These are phyloP conservation scores for Nematocida homosporus DNA, from an alignment of 371 early-diverging fungal species.

Conservation along the genomic window DNA sequence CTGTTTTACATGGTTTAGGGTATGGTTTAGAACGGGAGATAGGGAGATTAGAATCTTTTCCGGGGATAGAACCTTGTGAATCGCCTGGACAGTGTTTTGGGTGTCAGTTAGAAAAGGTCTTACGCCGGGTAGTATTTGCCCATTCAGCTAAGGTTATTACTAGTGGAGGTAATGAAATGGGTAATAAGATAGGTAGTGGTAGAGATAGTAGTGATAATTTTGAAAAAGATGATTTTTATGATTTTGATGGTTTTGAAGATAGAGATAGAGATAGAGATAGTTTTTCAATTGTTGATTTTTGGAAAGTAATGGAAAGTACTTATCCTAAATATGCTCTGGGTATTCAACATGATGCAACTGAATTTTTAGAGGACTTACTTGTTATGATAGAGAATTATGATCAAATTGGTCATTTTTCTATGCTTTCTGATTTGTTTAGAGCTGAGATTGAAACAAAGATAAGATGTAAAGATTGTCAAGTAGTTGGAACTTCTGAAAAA, in stretches of 20 bases:
- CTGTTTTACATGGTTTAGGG: background rate
- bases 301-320: conserved; percentile 41
- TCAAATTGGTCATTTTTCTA: conserved; percentile 37
- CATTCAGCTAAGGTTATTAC: too few relatives aligned
- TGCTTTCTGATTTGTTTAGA: conserved; percentile 36
- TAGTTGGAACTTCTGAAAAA: background rate
- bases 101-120: conserved; percentile 61
- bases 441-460: conserved; percentile 12
- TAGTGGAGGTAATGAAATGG: too few relatives aligned
- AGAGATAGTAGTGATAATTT: too few relatives aligned
- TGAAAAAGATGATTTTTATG: too few relatives aligned
- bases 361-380: conserved; percentile 57
- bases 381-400: conserved; percentile 50
- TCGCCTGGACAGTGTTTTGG: conserved; percentile 61
- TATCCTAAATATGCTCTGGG: conserved; percentile 53
- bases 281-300: conserved; percentile 21
- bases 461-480: background rate
- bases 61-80: background rate
- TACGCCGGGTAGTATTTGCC: background rate
- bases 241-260: conserved; percentile 9
- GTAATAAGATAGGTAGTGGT: too few relatives aligned
- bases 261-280: background rate
- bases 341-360: conserved; percentile 64
- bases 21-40: background rate
- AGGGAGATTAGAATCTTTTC: background rate